Conservation (phyloP, 2,329 filamentous ascomycete genomes). For the Fusarium verticillioides region DNA sequence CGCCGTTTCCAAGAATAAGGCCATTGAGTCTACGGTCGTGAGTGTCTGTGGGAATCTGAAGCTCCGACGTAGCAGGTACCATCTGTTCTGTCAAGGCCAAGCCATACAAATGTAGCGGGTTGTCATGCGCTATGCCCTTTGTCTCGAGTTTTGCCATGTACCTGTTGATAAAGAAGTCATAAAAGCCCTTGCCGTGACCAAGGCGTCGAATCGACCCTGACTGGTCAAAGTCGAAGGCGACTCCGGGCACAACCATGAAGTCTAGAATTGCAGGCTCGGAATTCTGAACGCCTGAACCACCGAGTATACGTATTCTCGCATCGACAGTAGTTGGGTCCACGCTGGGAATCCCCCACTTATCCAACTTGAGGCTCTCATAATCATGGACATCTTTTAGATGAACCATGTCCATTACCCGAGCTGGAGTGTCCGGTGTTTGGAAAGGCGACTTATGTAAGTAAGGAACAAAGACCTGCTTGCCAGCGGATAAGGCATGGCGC, state of each 20-base stretch:
- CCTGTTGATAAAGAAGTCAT: conserved; percentile 89
- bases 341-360: conserved; percentile 96
- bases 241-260: conserved; percentile 89
- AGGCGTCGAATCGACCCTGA: conserved; percentile 74
- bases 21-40: conserved; percentile 86
- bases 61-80: conserved; percentile 65
- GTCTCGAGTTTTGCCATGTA: conserved; percentile 65
- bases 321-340: conserved; percentile 73
- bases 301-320: conserved; percentile 77
- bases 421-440: conserved; percentile 63
- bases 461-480: conserved; percentile 91
- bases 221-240: conserved; percentile 81
- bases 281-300: conserved; percentile 61
- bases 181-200: conserved; percentile 96
- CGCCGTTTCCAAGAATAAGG: conserved; percentile 77
- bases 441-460: conserved; percentile 77
- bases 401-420: conserved; percentile 93
- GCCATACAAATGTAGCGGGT: conserved; percentile 71
- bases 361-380: conserved; percentile 78
- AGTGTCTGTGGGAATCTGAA: conserved; percentile 77
- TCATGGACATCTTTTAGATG: conserved; percentile 78
- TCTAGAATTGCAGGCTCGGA: conserved; percentile 71
- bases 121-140: conserved; percentile 48
- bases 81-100: conserved; percentile 89
- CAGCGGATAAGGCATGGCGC: conserved; percentile 77